These are phyloP conservation scores for Didymosphaeria variabile DNA, from an alignment of 2,329 filamentous ascomycete genomes.

Conservation along the genomic window DNA sequence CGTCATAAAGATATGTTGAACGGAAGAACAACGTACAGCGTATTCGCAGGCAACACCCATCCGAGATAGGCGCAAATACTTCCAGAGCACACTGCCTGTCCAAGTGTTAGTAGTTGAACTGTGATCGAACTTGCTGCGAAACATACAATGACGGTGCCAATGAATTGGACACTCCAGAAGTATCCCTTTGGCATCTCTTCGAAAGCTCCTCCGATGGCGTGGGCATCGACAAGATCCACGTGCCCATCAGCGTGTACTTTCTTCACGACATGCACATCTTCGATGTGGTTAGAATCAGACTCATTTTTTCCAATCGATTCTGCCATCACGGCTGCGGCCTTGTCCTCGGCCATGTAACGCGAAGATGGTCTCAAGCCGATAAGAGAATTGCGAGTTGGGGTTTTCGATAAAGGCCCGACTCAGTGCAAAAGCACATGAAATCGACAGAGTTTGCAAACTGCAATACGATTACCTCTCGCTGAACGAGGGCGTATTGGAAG, in stretches of 20 bases:
- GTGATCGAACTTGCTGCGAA: slow-evolving; percentile 12
- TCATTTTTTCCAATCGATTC: slow-evolving; percentile 23
- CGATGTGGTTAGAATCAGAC: slow-evolving; percentile 14
- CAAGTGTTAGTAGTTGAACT: neutral
- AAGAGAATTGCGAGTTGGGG: neutral
- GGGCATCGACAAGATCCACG: slow-evolving; percentile 54
- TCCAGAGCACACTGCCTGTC: slow-evolving; percentile 34
- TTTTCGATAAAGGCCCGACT: neutral
- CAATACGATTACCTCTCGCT: neutral
- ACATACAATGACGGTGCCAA: slow-evolving; percentile 51
- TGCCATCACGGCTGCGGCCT: slow-evolving; percentile 22
- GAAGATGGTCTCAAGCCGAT: neutral
- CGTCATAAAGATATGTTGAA: neutral
- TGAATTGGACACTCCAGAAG: slow-evolving; percentile 52
- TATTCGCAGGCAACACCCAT: slow-evolving; percentile 42
- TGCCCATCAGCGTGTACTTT: slow-evolving; percentile 53
- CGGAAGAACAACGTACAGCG: slow-evolving; percentile 24
- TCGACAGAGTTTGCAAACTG: neutral
- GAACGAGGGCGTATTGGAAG: neutral
- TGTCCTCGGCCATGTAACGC: slow-evolving; percentile 23
- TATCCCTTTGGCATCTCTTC: slow-evolving; percentile 55
- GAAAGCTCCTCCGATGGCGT: slow-evolving; percentile 55
- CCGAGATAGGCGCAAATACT: slow-evolving; percentile 41
- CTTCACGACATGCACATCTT: slow-evolving; percentile 34
- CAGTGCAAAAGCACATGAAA: neutral